phyloP scores from a whole-genome alignment of 305 asterid genomes.

The Lippia alba region DNA sequence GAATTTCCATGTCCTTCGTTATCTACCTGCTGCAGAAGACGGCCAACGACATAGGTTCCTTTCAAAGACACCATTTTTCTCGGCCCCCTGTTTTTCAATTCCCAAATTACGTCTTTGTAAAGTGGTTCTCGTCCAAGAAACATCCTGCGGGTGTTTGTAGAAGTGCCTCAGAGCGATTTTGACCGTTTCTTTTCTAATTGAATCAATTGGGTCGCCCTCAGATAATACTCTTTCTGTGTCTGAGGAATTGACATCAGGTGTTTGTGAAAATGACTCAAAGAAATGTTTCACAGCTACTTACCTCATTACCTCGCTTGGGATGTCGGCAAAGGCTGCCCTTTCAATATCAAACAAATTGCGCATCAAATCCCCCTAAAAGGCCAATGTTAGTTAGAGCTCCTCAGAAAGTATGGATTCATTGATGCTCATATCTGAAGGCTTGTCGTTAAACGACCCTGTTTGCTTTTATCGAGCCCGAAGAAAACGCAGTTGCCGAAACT shows the following conservation, averaged over 20 bases:
- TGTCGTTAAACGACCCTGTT: slow-evolving; percentile 23
- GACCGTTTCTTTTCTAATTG: too few species aligned
- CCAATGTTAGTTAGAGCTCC: slow-evolving; percentile 27
- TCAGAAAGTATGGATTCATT: slow-evolving; percentile 38
- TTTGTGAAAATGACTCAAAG: not conserved
- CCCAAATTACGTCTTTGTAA: not conserved
- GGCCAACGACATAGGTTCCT: too few species aligned
- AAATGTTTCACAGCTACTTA: slow-evolving; percentile 32
- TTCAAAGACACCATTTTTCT: too few species aligned
- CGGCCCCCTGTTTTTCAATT: too few species aligned
- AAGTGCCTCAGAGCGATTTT: too few species aligned
- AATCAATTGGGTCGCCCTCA: too few species aligned
- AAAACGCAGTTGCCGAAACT: slow-evolving; percentile 45
- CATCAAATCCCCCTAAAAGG: slow-evolving; percentile 23
- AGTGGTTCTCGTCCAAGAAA: not conserved
- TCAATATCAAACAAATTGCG: slow-evolving; percentile 35
- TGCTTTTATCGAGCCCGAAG: slow-evolving; percentile 30
- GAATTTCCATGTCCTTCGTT: too few species aligned
- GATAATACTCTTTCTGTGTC: too few species aligned
- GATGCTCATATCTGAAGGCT: slow-evolving; percentile 19
- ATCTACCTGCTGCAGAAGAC: too few species aligned
- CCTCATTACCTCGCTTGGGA: slow-evolving; percentile 40
- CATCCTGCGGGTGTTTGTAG: too few species aligned
- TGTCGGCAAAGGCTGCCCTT: slow-evolving; percentile 38
- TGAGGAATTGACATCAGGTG: not conserved